Percentiles rank a stretch among this genome's conserved stretches.
Evolutionary conservation across 305 asterid species (phyloP).

Genomic region (Solanum aculeatissimum): DNA sequence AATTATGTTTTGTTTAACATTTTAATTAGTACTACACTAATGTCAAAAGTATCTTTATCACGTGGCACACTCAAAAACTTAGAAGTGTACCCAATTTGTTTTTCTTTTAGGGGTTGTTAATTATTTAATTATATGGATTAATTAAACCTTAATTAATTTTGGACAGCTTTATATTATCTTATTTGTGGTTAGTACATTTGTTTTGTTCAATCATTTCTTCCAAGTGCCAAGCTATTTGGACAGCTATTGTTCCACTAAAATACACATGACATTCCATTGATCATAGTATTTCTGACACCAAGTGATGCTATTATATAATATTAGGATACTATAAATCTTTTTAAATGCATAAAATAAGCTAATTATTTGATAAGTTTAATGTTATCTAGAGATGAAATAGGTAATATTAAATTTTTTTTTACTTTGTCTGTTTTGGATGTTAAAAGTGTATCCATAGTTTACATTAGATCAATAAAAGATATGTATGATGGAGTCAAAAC

Average conservation of each 20-base stretch:
- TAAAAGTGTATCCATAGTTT: too few species aligned
- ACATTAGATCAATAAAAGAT: too few species aligned
- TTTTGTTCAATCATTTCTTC: neutral
- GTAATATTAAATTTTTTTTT: too few species aligned
- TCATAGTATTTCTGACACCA: neutral
- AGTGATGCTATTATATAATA: neutral
- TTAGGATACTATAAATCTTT: neutral
- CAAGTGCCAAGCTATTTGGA: neutral
- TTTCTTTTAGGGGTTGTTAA: neutral
- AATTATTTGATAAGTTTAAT: neutral
- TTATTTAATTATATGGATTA: neutral
- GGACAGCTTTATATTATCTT: neutral
- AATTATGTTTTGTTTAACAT: neutral
- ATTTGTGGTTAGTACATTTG: neutral
- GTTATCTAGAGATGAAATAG: neutral
- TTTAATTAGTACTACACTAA: neutral
- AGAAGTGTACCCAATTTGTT: neutral
- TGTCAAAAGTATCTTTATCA: neutral
- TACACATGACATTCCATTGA: neutral
- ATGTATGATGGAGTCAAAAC: too few species aligned
- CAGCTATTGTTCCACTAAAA: neutral
- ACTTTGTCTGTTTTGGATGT: too few species aligned
- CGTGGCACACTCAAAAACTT: neutral
- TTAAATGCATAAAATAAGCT: neutral
- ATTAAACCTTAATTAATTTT: neutral